Base-by-base conservation (phyloP, 345 rosid genomes). In the Rhizophora apiculata region DNA sequence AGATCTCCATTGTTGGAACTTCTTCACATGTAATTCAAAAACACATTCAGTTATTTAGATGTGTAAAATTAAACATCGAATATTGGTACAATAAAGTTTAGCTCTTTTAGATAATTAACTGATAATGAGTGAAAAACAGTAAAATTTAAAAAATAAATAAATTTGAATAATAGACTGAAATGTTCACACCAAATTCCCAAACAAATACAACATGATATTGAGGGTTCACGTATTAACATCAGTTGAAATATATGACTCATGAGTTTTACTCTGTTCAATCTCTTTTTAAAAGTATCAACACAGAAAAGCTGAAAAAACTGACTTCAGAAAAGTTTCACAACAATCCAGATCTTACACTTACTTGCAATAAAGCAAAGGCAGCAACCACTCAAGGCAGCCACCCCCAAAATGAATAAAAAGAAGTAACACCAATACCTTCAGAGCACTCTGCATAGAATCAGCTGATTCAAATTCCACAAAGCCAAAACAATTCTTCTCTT, bases 391-490 rank as follows among this genome's bases (percentile, higher is more conserved):
- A 29, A 26, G 20, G 26, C 3, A 24, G 2, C 15, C 46, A 39
- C 46, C 11, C 49, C 49, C 15, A 43, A 13, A 62, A 20, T 15
- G 49, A 11, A 48, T 32, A 39, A n/a, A 49, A 9, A 8, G 2
- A 30, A 34, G 16, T 15, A 58, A 63, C 22, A 55, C 55, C 20
- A 39, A 6, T 78, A 90, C 98, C 97, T 79, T 65, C 73, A 87
- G 73, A 34, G 93, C 98, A 58, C 70, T 74, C 68, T 76, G 83
- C 87, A 86, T 75, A 5, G 97, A 82, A 74, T 80, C 76, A 78
- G 80, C 83, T 64, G 94, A 73, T 67, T 89, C 94, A 39, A 81
- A 93, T 64, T 92, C 92, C 59, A 93, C 94, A 68, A 93, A 93
- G 26, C 94, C 98, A 34, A 86, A 93, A 67, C 94, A 91, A 67